Percentiles rank a stretch among this genome's conserved stretches.
Conservation (phyloP, 768 basidiomycete genomes). For the Leccinum imitatum region DNA sequence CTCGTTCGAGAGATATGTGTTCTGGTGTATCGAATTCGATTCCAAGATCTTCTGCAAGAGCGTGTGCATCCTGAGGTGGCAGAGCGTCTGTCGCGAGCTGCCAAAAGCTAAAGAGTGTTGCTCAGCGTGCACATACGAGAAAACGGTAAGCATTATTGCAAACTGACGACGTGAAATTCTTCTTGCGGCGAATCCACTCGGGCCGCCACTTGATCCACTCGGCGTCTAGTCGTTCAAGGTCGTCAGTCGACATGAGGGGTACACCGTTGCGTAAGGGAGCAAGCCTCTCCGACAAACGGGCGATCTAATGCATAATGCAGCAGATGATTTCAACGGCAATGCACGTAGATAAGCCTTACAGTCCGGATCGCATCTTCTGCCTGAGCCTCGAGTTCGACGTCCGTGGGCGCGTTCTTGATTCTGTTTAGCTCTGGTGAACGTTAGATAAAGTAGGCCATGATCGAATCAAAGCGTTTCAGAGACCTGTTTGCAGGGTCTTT, state of each 20-base stretch:
- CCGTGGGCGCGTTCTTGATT: constrained; percentile 65
- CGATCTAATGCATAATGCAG: constrained; percentile 45
- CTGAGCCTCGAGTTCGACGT: constrained; percentile 58
- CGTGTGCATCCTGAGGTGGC: constrained; percentile 59
- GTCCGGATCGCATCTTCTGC: constrained; percentile 49
- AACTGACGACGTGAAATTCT: constrained; percentile 52
- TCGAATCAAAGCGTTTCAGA: background rate
- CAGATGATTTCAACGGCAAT: constrained; percentile 6
- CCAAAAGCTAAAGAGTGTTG: constrained; percentile 61
- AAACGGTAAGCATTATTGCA: background rate
- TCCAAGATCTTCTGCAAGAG: constrained; percentile 77
- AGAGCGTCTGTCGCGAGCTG: constrained; percentile 66
- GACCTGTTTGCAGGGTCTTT: constrained; percentile 40
- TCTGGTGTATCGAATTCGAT: constrained; percentile 77
- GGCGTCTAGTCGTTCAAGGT: constrained; percentile 62
- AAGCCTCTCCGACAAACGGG: constrained; percentile 48
- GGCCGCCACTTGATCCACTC: constrained; percentile 81
- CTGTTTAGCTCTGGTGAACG: constrained; percentile 56
- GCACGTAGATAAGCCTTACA: constrained; percentile 41
- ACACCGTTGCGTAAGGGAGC: constrained; percentile 63
- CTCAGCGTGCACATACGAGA: constrained; percentile 3
- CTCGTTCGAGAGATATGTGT: constrained; percentile 62
- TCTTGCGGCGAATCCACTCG: constrained; percentile 78
- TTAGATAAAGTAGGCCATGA: constrained; percentile 8
- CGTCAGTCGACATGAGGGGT: constrained; percentile 66